Evolutionary conservation across 768 basidiomycete genomes (phyloP).

Genomic region (Lactarius sp.): DNA sequence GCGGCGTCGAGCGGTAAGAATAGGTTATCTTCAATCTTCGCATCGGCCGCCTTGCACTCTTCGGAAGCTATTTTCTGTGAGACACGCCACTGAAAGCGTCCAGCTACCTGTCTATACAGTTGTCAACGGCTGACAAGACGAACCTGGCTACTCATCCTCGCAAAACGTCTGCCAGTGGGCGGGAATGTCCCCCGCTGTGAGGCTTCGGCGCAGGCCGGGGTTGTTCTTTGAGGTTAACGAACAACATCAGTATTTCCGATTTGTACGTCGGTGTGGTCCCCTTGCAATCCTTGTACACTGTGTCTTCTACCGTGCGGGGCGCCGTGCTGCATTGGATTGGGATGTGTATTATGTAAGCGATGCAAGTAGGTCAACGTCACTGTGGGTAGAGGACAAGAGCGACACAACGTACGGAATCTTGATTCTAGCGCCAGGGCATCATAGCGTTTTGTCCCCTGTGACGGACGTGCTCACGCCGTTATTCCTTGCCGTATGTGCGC

Average conservation of each 20-base stretch:
- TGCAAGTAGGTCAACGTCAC: no score
- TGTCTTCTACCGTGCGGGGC: constrained; percentile 63
- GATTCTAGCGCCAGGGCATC: constrained; percentile 87
- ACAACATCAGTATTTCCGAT: constrained; percentile 79
- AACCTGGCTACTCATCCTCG: constrained; percentile 78
- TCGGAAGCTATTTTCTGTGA: constrained; percentile 92
- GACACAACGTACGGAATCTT: constrained; percentile 65
- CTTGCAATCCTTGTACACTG: constrained; percentile 39
- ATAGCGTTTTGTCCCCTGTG: constrained; percentile 73
- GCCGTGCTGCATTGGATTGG: constrained; percentile 54
- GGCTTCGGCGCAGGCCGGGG: constrained; percentile 74
- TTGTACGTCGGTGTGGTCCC: constrained; percentile 52
- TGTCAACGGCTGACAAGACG: constrained; percentile 24
- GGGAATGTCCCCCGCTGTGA: constrained; percentile 79
- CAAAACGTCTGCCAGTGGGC: constrained; percentile 61
- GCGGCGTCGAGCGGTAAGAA: constrained; percentile 88
- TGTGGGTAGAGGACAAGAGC: not conserved
- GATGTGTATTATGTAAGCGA: constrained; percentile 38
- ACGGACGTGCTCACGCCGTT: constrained; percentile 59
- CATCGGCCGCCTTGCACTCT: constrained; percentile 79
- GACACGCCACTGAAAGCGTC: not conserved
- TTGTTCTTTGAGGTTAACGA: constrained; percentile 92
- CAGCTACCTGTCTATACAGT: not conserved
- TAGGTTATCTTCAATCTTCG: constrained; percentile 79
- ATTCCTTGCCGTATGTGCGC: constrained; percentile 53